These are phyloP conservation scores for Coniochaeta sp. DNA, from an alignment of 2,329 filamentous ascomycete species.

Conservation along the genomic window DNA sequence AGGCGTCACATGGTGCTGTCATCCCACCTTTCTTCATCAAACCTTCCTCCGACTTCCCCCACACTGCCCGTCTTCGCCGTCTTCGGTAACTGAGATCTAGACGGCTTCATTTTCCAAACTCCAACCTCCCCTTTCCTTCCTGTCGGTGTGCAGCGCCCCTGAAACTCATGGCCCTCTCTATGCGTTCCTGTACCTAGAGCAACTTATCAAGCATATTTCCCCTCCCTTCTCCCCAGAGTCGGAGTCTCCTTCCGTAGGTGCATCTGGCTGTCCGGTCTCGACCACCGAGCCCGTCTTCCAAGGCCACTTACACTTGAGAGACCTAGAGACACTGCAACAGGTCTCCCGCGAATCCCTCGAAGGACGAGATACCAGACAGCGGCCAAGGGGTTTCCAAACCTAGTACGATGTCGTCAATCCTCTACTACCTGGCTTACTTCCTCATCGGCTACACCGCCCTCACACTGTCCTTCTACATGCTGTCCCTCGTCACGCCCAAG, in stretches of 20 bases:
- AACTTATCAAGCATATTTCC: background rate
- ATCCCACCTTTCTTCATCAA: background rate
- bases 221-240: background rate
- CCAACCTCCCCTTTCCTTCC: background rate
- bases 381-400: background rate
- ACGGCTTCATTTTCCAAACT: background rate
- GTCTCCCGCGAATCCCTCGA: background rate
- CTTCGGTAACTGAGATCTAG: background rate
- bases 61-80: background rate
- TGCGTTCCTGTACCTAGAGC: background rate
- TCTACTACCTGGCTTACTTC: constrained; percentile 35
- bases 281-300: background rate
- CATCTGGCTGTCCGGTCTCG: background rate
- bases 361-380: background rate
- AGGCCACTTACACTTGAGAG: background rate
- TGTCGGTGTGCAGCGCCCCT: background rate
- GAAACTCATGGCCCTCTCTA: background rate
- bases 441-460: constrained; percentile 43
- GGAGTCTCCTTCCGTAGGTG: background rate
- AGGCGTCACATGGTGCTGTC: background rate
- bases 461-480: constrained; percentile 51
- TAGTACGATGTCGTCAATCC: constrained; percentile 18
- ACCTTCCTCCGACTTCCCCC: background rate
- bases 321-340: background rate
- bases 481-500: constrained; percentile 50